These are phyloP conservation scores for Phytophthora cryptogea DNA, from an alignment of 352 stramenopile species.

Conservation along the genomic window DNA sequence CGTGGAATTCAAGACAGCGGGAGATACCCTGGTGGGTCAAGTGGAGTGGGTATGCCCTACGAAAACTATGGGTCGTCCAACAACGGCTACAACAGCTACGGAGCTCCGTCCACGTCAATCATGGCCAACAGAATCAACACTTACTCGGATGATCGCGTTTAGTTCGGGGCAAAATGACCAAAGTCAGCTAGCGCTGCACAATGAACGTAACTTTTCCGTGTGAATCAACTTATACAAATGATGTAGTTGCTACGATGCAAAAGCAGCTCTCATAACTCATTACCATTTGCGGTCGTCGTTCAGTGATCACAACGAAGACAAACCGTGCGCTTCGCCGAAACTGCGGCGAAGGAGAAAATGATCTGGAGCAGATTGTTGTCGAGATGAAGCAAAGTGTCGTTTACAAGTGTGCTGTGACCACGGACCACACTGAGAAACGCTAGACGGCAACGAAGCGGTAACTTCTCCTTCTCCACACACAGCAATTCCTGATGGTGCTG, in stretches of 20 bases:
- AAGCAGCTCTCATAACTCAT: conserved; percentile 17
- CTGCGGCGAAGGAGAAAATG: conserved; percentile 35
- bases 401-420: conserved; percentile 10
- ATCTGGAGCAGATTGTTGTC: conserved; percentile 26
- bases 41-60: conserved; percentile 2
- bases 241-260: background rate
- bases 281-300: background rate
- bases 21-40: background rate
- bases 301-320: conserved; percentile 33
- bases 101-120: background rate
- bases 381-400: conserved; percentile 17
- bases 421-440: conserved; percentile 34
- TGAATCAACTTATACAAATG: background rate
- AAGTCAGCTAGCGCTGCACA: background rate
- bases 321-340: conserved; percentile 31
- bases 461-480: conserved; percentile 35
- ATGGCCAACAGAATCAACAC: background rate
- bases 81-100: conserved; percentile 4
- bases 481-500: conserved; percentile 29
- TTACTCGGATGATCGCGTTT: background rate
- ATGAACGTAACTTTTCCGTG: background rate
- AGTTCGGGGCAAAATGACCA: background rate
- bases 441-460: conserved; percentile 24
- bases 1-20: background rate
- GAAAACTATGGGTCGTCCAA: conserved; percentile 5